phyloP scores from a whole-genome alignment of 805 yeast genomes.

The Lachancea dasiensis region DNA sequence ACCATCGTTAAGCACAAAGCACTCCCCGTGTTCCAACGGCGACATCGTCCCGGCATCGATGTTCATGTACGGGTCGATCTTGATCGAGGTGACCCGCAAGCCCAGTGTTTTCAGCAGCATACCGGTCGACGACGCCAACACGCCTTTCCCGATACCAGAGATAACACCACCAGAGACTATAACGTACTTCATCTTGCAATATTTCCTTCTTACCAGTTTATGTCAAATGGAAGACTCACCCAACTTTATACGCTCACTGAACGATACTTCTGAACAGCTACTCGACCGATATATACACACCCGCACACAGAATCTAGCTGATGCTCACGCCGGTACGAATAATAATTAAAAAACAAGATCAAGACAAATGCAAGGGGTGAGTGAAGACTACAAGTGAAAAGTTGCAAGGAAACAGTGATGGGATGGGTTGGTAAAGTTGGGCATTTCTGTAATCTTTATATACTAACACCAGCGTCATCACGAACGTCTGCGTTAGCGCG shows the following conservation, averaged over 20 bases:
- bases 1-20: conserved; percentile 96
- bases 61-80: conserved; percentile 98
- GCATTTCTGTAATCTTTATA: conserved; percentile 7
- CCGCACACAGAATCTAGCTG: too few relatives aligned
- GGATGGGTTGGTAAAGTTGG: background rate
- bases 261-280: background rate
- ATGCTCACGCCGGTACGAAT: background rate
- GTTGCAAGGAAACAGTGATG: background rate
- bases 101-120: conserved; percentile 90
- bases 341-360: conserved; percentile 9
- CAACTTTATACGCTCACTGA: background rate
- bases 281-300: too few relatives aligned
- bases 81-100: conserved; percentile 90
- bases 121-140: conserved; percentile 95
- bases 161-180: conserved; percentile 99
- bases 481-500: background rate
- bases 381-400: conserved; percentile 6
- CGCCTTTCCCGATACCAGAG: conserved; percentile 99
- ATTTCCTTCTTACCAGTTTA: background rate
- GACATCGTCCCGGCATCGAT: conserved; percentile 99
- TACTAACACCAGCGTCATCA: background rate
- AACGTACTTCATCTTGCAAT: conserved; percentile 82
- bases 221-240: too few relatives aligned
- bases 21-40: conserved; percentile 98
- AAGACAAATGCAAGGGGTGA: conserved; percentile 14